Evolutionary conservation across 257 asterid genomes (phyloP), one percentile per base, ranked within the genome.

Genomic region (Rhazya stricta): DNA sequence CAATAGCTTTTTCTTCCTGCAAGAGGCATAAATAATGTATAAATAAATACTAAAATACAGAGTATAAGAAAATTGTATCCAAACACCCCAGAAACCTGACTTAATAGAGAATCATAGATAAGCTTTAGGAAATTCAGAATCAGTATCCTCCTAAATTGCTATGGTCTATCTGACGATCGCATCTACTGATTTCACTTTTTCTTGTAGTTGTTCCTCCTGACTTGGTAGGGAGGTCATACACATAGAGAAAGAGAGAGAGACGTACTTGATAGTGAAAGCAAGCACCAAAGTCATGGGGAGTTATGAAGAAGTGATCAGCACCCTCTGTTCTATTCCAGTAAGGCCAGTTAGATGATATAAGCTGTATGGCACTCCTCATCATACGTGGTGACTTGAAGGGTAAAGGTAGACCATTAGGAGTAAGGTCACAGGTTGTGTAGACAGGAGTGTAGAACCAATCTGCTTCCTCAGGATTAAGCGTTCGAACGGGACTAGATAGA

Each of bases 361-460:
- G 89, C 79, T 89, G 96, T 78, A 93, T 87, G 30, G 97, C 98
- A 80, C 96, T 91, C 82, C 97, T 86, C 97, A 93, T 93, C 95
- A 93, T 87, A 32, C 96, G 92, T 10, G 97, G 98, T 12, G 98
- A 91, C 78, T 88, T 91, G 83, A 87, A 87, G 57, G 97, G 96
- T 56, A 91, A 82, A 21, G 98, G 97, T 73, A 91, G 94, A 57
- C 97, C 97, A 67, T 93, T 93, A 36, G 96, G 96, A 1, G 97
- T 91, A 27, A 93, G 88, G 83, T 93, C 96, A 68, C 97, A 91
- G 70, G 97, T 91, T 19, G 90, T 60, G 69, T 93, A 91, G 42
- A 93, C 98, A 39, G 97, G 98, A 23, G 97, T 82, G 73, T 89
- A 93, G 72, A 93, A 93, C 97, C 97, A 93, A 79, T 91, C 98